phyloP scores from a whole-genome alignment of 2,329 filamentous ascomycete genomes.

The Dactylellina drechsleri region DNA sequence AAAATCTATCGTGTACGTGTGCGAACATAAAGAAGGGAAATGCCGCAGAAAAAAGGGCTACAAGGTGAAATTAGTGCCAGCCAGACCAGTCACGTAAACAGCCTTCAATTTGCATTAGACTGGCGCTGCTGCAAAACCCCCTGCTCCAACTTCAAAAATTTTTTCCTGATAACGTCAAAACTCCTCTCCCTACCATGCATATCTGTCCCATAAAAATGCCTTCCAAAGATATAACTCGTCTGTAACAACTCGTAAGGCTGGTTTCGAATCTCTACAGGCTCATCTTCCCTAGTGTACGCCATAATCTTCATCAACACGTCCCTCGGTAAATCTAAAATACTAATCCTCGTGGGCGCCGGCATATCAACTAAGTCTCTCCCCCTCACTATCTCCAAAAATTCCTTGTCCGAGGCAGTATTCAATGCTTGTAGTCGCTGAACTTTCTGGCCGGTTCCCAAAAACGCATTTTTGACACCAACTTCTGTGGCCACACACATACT shows the following conservation, averaged over 20 bases:
- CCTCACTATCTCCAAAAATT: conserved; percentile 19
- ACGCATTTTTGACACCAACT: conserved; percentile 3
- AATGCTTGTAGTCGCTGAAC: conserved; percentile 7
- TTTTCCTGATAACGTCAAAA: neutral
- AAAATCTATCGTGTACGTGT: too few relatives aligned
- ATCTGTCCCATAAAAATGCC: conserved; percentile 10
- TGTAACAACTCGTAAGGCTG: conserved; percentile 8
- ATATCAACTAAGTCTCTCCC: conserved; percentile 13
- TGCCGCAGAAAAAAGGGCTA: too few relatives aligned
- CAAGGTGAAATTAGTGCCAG: too few relatives aligned
- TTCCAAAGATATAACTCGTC: conserved; percentile 27
- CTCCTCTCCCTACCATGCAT: neutral
- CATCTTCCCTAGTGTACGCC: conserved; percentile 1
- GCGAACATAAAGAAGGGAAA: too few relatives aligned
- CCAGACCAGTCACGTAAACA: too few relatives aligned
- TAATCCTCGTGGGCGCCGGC: conserved; percentile 9
- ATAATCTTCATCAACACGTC: conserved; percentile 31
- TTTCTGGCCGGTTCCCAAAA: neutral
- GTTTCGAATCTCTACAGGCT: neutral
- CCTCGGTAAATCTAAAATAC: conserved; percentile 33
- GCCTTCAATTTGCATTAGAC: neutral
- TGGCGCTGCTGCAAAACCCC: neutral
- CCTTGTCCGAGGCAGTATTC: neutral
- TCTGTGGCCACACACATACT: conserved; percentile 30
- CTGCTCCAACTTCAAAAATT: neutral